Evolutionary conservation across 108 stramenopile species (phyloP), one percentile per base, ranked within the genome.

Genomic region (Cyclostephanos tholiformis): DNA sequence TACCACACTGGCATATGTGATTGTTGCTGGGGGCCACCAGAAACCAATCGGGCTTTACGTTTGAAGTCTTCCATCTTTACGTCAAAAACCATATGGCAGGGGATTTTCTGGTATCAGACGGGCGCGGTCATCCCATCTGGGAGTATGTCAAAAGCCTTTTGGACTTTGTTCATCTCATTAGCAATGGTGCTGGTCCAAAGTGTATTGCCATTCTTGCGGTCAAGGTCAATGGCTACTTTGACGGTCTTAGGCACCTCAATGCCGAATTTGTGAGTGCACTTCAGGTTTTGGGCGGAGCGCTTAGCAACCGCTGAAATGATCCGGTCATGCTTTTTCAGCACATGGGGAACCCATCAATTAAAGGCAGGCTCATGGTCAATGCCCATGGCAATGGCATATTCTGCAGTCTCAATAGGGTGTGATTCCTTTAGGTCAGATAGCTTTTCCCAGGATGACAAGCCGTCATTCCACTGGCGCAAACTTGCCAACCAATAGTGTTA

Each of bases 151-250:
- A 80, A 86, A 3, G 83, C 79, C 9, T 71, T 57, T 23, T 71
- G 26, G 6, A 79, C 68, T 30, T 81, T 81, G 17, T 56, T 76
- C 82, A 85, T 82, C 49, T 86, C 83, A 38, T 87, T 84, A 14
- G 46, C 56, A 22, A 85, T 83, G 52, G 79, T 72, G 7, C 79
- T 70, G 19, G 13, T 12, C 86, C 86, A 87, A 0, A 70, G 46
- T 16, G 55, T 73, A 55, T 73, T 74, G 20, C 82, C 82, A 43
- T 66, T 77, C 38, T 53, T 23, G n/a, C 32, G 52, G 60, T 86
- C 82, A 44, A 86, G 61, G 35, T 61, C 62, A 7, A 69, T n/a
- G 2, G 82, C 86, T 43, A 83, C 82, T 20, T 77, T 67, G 23
- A 80, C 76, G 6, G 32, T 58, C 41, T 38, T 67, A 9, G 85